These are phyloP conservation scores for Monascus purpureus DNA, from an alignment of 495 filamentous ascomycete species.

Conservation along the genomic window DNA sequence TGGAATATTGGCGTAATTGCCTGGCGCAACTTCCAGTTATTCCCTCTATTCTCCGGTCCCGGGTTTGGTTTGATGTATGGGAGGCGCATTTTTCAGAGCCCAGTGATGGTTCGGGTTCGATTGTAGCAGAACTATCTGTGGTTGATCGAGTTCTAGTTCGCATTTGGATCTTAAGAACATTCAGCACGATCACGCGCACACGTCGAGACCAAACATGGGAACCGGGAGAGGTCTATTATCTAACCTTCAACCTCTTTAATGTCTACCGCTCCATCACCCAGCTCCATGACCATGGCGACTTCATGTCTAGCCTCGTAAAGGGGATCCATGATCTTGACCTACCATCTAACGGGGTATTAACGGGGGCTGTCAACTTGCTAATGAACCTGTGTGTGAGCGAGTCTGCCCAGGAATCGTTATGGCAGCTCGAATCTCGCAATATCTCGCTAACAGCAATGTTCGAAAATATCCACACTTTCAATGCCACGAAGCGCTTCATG, in stretches of 20 bases:
- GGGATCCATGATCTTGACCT: slow-evolving; percentile 19
- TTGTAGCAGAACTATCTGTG: slow-evolving; percentile 2
- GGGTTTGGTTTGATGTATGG: slow-evolving; percentile 14
- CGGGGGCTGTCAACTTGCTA: slow-evolving; percentile 16
- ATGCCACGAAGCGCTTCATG: slow-evolving; percentile 12
- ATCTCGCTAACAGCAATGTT: slow-evolving; percentile 19
- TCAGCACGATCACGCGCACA: slow-evolving; percentile 13
- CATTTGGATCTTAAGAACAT: slow-evolving; percentile 22
- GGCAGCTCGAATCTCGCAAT: slow-evolving; percentile 16
- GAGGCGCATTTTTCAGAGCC: neutral
- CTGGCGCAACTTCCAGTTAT: slow-evolving; percentile 11
- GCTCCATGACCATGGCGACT: slow-evolving; percentile 4
- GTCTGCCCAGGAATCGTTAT: slow-evolving; percentile 12
- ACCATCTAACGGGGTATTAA: slow-evolving; percentile 19
- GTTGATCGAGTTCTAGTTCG: slow-evolving; percentile 20
- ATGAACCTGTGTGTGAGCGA: slow-evolving; percentile 11
- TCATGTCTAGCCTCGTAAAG: slow-evolving; percentile 17
- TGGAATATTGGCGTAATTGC: slow-evolving; percentile 21
- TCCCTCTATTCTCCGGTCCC: slow-evolving; percentile 10
- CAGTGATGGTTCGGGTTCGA: neutral
- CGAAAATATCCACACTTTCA: slow-evolving; percentile 12
- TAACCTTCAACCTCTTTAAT: slow-evolving; percentile 15
- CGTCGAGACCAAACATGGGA: slow-evolving; percentile 12
- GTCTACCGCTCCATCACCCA: slow-evolving; percentile 12
- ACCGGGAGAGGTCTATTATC: slow-evolving; percentile 9